Base-by-base conservation (phyloP, 1,284 basidiomycete species). In the Waitea zeae region DNA sequence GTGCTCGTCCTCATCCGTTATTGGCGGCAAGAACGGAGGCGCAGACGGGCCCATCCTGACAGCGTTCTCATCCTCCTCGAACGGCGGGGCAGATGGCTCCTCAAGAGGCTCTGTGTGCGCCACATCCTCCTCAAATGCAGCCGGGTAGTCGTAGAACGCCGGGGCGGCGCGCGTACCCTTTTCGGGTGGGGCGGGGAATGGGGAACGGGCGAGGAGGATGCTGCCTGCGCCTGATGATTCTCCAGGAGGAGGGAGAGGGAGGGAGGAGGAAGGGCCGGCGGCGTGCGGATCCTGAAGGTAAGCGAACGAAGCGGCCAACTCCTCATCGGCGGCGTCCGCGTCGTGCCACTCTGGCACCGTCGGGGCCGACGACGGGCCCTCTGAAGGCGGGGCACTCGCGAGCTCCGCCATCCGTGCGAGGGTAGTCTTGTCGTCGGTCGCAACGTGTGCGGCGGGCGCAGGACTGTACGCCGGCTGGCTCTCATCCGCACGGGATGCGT, bases 401-500 rank as follows among this genome's bases (percentile, higher is more conserved):
- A 70, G 39, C 13, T 56, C 54, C 1, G 60, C 65, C 40, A 80
- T 59, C 22, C 59, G 64, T 20, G 70, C 70, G 13, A 83, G 61
- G 4, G 70, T 42, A 0, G 58, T 51, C 50, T 83, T 83, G 50
- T 83, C 79, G 47, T 83, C 79, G 1, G 68, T 78, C 12, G 79
- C 78, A 31, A 83, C 61, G 47, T 83, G 79, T n/a, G 9, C 66
- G 75, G 11, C 56, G 54, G 38, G 5, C 28, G 17, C 28, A 60
- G 53, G 18, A 47, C 34, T 26, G 48, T 39, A 19, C 47, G 42
- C 7, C 43, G 27, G 18, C 22, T 4, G 11, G 17, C 17, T 7
- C 26, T 18, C 20, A 34, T 12, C 24, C 26, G 28, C 20, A 14
- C n/a, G n/a, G n/a, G n/a, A n/a, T n/a, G n/a, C n/a, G n/a, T n/a